Percentiles rank a stretch among this genome's conserved stretches.
phyloP scores from a whole-genome alignment of 169 alveolate genomes.

The Blepharisma undulans region DNA sequence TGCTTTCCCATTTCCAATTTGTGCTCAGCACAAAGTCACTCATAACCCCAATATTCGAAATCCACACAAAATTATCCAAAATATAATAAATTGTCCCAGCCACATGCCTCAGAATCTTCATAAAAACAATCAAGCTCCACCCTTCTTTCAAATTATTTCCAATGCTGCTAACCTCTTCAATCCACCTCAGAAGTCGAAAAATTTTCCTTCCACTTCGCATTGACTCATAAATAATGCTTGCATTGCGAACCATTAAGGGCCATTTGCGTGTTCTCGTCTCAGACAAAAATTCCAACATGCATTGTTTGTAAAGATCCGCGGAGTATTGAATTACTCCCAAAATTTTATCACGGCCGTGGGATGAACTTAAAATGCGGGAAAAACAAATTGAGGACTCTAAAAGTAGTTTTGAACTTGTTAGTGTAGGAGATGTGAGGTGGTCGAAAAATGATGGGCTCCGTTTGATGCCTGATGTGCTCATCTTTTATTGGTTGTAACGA shows the following conservation, averaged over 20 bases:
- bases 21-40: not conserved
- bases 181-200: not conserved
- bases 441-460: not conserved
- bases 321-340: not conserved
- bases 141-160: not conserved
- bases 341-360: slow-evolving; percentile 21
- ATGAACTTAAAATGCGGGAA: not conserved
- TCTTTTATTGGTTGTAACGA: not conserved
- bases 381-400: not conserved
- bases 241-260: not conserved
- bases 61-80: slow-evolving; percentile 8
- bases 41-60: not conserved
- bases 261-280: not conserved
- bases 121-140: not conserved
- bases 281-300: not conserved
- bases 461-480: not conserved
- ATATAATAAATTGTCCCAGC: not conserved
- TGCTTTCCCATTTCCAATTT: not conserved
- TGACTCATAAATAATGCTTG: not conserved
- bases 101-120: not conserved
- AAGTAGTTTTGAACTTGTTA: not conserved
- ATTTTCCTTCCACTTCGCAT: not conserved
- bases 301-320: slow-evolving; percentile 13
- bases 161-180: not conserved
- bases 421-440: not conserved